Evolutionary conservation across 257 asterid genomes (phyloP), one percentile per base, ranked within the genome.

Genomic region (Nyctanthes arbortristis): DNA sequence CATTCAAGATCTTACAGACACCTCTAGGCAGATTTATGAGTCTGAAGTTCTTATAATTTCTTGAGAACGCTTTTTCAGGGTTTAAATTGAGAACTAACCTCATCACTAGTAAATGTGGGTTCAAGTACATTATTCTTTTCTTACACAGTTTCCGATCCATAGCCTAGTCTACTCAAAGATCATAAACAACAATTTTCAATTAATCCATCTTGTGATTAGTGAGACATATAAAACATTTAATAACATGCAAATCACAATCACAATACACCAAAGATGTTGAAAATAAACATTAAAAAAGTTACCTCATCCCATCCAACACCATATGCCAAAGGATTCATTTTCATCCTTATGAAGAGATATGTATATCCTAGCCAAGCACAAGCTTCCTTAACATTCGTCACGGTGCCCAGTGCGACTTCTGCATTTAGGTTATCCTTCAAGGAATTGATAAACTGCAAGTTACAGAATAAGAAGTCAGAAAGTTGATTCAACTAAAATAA

Each of bases 231-330:
- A 34, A 34, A 5, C 14, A 33, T 6, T 27, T 32, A 8, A 33
- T 34, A 25, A 33, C 28, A 29, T 59, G 60, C 16, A 36, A 49
- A 69, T 36, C 71, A 28, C 32, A 18, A 65, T n/a, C 37, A 29
- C 63, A 35, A 33, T 7, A 33, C 54, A 74, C 20, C 59, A 75
- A 47, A 34, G 18, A 34, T 52, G 58, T 65, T 54, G 31, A 24
- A 68, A 59, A 61, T 35, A 59, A 31, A 63, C 40, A 2, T 64
- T 7, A 74, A 62, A 8, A 35, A 20, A 24, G 34, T 4, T 91
- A 93, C 99, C 99, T 93, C 97, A 80, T 93, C 99, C 99, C 99
- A 93, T 74, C 96, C 96, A 67, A 93, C 88, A 57, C 99, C 99
- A 76, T 93, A 93, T 34, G 96, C 96, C 87, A 93, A 80, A 59